Base-by-base conservation (phyloP, 345 rosid species). In the Moricandia moricandioides region DNA sequence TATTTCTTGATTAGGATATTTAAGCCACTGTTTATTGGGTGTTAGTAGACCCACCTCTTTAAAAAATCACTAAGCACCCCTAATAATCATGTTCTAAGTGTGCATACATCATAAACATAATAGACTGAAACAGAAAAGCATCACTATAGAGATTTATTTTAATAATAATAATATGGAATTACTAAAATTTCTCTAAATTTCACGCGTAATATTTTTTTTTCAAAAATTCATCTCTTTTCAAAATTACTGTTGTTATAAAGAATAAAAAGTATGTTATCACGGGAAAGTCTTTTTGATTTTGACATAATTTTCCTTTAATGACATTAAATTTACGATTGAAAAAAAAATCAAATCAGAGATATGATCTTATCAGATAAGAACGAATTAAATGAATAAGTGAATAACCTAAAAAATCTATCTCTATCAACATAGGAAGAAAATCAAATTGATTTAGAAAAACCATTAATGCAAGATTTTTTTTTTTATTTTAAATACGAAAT, bases 211-310 rank as follows among this genome's bases (percentile, higher is more conserved):
- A n/a, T n/a, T n/a, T n/a, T n/a, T n/a, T n/a, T n/a, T n/a, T n/a
- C n/a, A n/a, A n/a, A n/a, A n/a, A n/a, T n/a, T n/a, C n/a, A n/a
- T n/a, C n/a, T n/a, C n/a, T n/a, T n/a, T 21, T 21, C 51, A 43
- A 7, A 45, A 49, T 13, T 51, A 61, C 60, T 30, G 5, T 31
- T 63, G 0, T 21, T 52, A 30, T 29, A 8, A 62, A 54, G 55
- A 70, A n/a, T n/a, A 62, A 63, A 55, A 64, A 11, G 56, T 21
- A 0, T 57, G 27, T 57, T 5, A 54, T 35, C 58, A 76, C 74
- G 69, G 43, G 7, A 43, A 69, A 63, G 65, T 54, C 8, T 8
- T 31, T 8, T 31, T 14, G 29, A n/a, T 62, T 59, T 62, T 70
- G 10, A 5, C 37, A 39, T 33, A 69, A 72, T 11, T 12, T 9